Evolutionary conservation across 257 asterid species (phyloP).

Genomic region (Penstemon davidsonii): DNA sequence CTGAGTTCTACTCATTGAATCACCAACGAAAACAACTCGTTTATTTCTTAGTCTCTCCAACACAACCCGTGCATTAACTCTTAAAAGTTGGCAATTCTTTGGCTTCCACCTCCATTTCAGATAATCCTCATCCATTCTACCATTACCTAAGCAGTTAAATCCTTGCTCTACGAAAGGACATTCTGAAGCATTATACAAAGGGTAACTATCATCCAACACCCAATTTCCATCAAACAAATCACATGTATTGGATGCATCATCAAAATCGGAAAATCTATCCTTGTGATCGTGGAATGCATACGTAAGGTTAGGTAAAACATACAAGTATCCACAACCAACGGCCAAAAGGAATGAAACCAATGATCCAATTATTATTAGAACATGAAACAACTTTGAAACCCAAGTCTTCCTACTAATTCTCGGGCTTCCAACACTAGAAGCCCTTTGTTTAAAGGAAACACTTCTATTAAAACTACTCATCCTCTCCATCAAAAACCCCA

Average conservation of each 20-base stretch:
- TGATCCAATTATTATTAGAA: conserved; percentile 44
- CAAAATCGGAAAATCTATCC: conserved; percentile 33
- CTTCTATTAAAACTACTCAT: conserved; percentile 53
- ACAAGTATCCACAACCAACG: conserved; percentile 53
- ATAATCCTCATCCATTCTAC: conserved; percentile 60
- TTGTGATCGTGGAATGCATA: conserved; percentile 49
- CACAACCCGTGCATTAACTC: conserved; percentile 40
- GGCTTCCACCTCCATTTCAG: conserved; percentile 90
- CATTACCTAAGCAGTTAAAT: conserved; percentile 68
- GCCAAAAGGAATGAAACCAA: conserved; percentile 57
- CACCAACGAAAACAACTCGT: conserved; percentile 75
- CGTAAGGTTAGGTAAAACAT: conserved; percentile 64
- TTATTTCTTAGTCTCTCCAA: conserved; percentile 54
- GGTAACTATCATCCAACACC: conserved; percentile 55
- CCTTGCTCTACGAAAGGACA: conserved; percentile 81
- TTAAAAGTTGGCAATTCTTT: conserved; percentile 52
- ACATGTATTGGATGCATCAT: conserved; percentile 38
- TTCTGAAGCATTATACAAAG: conserved; percentile 70
- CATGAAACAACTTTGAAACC: conserved; percentile 39
- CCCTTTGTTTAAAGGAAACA: conserved; percentile 59
- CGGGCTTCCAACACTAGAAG: conserved; percentile 47
- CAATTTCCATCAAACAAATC: conserved; percentile 68
- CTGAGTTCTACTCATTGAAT: conserved; percentile 81
- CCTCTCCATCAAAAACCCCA: conserved; percentile 28
- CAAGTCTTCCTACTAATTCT: conserved; percentile 45